Base-by-base conservation (phyloP, 2,329 filamentous ascomycete genomes). In the Sordariomycetes sp. region DNA sequence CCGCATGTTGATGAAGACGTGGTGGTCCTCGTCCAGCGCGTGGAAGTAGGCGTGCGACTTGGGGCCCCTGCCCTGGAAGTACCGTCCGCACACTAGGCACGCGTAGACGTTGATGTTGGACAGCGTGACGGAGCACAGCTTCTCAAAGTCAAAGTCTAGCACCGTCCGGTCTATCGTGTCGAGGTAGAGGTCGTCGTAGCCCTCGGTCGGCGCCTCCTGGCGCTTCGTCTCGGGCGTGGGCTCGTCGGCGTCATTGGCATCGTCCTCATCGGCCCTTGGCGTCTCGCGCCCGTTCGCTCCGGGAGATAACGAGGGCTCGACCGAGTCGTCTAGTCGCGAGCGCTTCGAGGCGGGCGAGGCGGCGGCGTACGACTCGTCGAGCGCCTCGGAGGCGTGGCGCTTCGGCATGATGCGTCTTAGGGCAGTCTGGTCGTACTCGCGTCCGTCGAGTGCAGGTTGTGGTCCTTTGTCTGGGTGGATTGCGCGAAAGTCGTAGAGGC, bases 81-180 rank as follows among this genome's bases (percentile, higher is more conserved):
- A 99, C 71, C 90, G 93, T n/a, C 94, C 94, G 71, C 94, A 99
- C 1, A 97, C 89, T 12, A 99, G 82, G 68, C 94, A 99, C 11
- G 94, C 94, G 71, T 99, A 99, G 52, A 99, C 92, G 69, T 99
- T 99, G 75, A 97, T 97, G 70, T 97, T 97, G 54, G 92, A 96
- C 8, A 99, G 81, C 37, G 90, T 96, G 64, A 99, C 81, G 25
- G 93, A 97, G 75, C 94, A 99, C 14, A 97, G 83, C 78, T 99
- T 99, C 71, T 99, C 94, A 70, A 99, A 99, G 73, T 99, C 94
- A 70, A 97, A 97, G 73, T 99, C 94, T 59, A 97, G 85, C 53
- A 96, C 86, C 68, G 87, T 85, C 67, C 94, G 89, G 71, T 96
- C 86, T 73, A 99, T 95, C 14, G 94, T 97, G 76, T 99, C 94